Evolutionary conservation across 176 grass and related monocot genomes (phyloP), one percentile per base, ranked within the genome.

Genomic region (Phyllostachys edulis): DNA sequence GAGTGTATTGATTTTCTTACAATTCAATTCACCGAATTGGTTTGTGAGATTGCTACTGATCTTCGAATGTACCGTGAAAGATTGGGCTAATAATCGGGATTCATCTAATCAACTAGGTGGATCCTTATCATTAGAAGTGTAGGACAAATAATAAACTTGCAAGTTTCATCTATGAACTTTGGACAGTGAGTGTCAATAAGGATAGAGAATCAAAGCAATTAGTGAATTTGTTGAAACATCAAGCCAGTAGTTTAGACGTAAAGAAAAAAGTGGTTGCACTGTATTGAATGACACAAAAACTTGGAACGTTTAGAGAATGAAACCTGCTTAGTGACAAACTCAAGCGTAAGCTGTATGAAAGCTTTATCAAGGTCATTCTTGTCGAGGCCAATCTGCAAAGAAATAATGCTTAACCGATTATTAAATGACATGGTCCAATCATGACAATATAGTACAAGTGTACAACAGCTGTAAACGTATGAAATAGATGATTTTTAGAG

Each of bases 301-400:
- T 56, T 75, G 17, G 17, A 87, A 65, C 16, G 68, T 78, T 63
- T 37, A 85, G 60, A 36, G 67, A 73, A 90, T 21, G 26, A 50
- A 78, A 98, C 91, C 96, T 98, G 96, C 75, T 95, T 98, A 37
- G 87, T 80, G 55, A 91, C 80, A 47, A 98, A 92, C 78, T 98
- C 91, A 80, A 98, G 84, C 8, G 96, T 95, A 85, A 95, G 70
- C 74, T 98, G 96, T 78, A 98, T 37, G 44, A 92, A 98, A 90
- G 89, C 89, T 88, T 98, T 95, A 76, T 95, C 87, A n/a, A 93
- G 90, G 76, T 95, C 87, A 74, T 98, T 90, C 45, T 92, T 98
- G 72, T 93, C 96, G 0, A 98, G 82, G 67, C 78, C 87, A 92
- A 98, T 98, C 96, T 98, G 83, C 91, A 83, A 89, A 63, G 63